These are phyloP conservation scores for Microdochium trichocladiopsis DNA, from an alignment of 2,329 filamentous ascomycete species.

Conservation along the genomic window DNA sequence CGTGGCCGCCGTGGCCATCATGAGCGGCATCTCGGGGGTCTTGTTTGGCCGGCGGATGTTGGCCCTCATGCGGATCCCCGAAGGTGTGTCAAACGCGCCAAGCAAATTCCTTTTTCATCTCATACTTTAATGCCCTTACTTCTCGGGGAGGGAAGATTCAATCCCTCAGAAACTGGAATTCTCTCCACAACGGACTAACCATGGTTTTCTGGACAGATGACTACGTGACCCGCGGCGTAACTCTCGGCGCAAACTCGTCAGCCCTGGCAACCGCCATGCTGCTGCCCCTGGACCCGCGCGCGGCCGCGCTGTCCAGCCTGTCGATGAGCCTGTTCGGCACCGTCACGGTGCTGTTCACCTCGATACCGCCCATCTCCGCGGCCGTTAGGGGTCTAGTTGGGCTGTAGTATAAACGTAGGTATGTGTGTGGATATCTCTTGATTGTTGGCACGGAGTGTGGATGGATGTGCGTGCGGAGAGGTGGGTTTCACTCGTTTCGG, in stretches of 20 bases:
- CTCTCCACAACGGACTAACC: not conserved
- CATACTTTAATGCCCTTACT: not conserved
- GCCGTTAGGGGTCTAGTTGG: slow-evolving; percentile 40
- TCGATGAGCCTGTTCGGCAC: slow-evolving; percentile 56
- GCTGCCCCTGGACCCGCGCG: slow-evolving; percentile 47
- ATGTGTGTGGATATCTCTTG: too few relatives aligned
- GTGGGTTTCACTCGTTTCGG: too few relatives aligned
- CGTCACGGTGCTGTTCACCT: slow-evolving; percentile 50
- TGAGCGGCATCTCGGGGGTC: slow-evolving; percentile 52
- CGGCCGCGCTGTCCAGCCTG: slow-evolving; percentile 50
- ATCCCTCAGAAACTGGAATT: too few relatives aligned
- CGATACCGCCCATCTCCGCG: slow-evolving; percentile 43
- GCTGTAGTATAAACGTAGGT: slow-evolving; percentile 13
- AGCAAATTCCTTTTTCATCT: too few relatives aligned
- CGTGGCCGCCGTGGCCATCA: slow-evolving; percentile 48
- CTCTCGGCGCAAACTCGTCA: slow-evolving; percentile 52
- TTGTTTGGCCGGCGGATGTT: slow-evolving; percentile 45
- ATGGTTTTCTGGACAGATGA: slow-evolving; percentile 33
- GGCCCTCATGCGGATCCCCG: slow-evolving; percentile 40
- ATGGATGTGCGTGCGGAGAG: too few relatives aligned
- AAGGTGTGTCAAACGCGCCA: too few relatives aligned
- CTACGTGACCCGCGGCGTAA: slow-evolving; percentile 56
- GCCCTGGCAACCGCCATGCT: slow-evolving; percentile 53
- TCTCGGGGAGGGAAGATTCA: too few relatives aligned
- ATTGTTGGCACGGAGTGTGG: too few relatives aligned